Evolutionary conservation across 148 eudicot species (phyloP), one percentile per base, ranked within the genome.

Genomic region (Dianthus caryophyllus): DNA sequence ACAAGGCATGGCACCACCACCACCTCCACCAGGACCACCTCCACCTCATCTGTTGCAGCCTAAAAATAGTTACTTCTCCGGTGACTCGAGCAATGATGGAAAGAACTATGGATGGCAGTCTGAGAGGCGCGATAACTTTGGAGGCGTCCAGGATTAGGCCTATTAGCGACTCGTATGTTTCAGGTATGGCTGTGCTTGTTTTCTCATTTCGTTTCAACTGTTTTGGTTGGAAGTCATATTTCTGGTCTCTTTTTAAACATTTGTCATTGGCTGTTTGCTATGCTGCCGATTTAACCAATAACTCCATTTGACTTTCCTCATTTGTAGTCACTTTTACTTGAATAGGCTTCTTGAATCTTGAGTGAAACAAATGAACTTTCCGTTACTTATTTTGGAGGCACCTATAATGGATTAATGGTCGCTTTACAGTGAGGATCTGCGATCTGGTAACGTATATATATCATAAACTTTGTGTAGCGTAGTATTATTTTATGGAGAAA

Each of bases 21-120:
- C 84, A 11, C 86, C 82, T 24, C 96, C 93, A 30, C 91, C 82
- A 18, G 82, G 82, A 31, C 74, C 81, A 30, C 89, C 88, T 0
- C 86, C 88, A 9, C 77, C 84, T 59, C 86, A 84, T 60, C 39
- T 81, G 69, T 39, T 81, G 72, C 91, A 85, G 70, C 76, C 74
- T 17, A 76, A 81, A 54, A 81, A 80, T 58, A 84, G 82, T 46
- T 81, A 63, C 71, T 76, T 53, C 51, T 78, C 83, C 0, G 81
- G 82, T 76, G 88, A 77, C 36, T 39, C 41, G 30, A 80, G 65
- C 64, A 78, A 66, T 22, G 88, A 83, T 66, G 88, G 87, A 57
- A 81, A 70, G 51, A 80, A 76, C 60, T 85, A 74, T 14, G 75
- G 81, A 44, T 85, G 90, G 85, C 89, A 78, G 71, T 76, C 71